A percentile compares a stretch with the other conserved stretches of the same genome.
Evolutionary conservation across 192 early-diverging fungal genomes (phyloP).

Genomic region (Borealophlyctis nickersoniae): DNA sequence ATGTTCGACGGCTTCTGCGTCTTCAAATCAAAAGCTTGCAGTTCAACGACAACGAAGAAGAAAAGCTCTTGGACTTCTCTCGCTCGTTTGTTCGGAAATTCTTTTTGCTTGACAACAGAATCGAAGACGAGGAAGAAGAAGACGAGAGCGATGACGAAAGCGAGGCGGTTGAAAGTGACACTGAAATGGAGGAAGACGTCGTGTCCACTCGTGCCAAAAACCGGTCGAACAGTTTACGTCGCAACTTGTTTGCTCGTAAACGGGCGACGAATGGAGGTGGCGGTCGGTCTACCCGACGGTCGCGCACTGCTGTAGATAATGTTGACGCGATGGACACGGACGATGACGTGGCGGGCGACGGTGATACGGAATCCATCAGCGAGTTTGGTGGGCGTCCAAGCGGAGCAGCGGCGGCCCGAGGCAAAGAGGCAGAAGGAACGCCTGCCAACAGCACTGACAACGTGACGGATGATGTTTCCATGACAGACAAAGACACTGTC

Average conservation of each 20-base stretch:
- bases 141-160: slow-evolving; percentile 38
- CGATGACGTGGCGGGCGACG: slow-evolving; percentile 32
- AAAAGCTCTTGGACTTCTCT: slow-evolving; percentile 70
- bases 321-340: slow-evolving; percentile 32
- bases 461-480: not conserved
- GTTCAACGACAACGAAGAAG: slow-evolving; percentile 60
- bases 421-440: not conserved
- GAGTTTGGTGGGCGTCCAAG: slow-evolving; percentile 1
- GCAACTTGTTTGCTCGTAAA: not conserved
- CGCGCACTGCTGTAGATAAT: slow-evolving; percentile 6
- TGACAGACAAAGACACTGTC: not conserved
- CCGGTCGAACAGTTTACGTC: not conserved
- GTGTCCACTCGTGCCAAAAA: not conserved
- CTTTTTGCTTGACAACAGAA: slow-evolving; percentile 54
- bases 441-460: too few relatives aligned
- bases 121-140: slow-evolving; percentile 46
- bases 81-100: slow-evolving; percentile 68
- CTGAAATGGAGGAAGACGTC: not conserved
- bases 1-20: slow-evolving; percentile 73
- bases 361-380: slow-evolving; percentile 16
- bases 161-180: slow-evolving; percentile 22
- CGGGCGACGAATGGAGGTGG: slow-evolving; percentile 8
- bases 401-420: not conserved
- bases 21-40: slow-evolving; percentile 65
- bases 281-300: slow-evolving; percentile 1